Percentiles rank a stretch among this genome's conserved stretches.
phyloP scores from a whole-genome alignment of 441 rosid genomes.

The Populus trichocarpa region DNA sequence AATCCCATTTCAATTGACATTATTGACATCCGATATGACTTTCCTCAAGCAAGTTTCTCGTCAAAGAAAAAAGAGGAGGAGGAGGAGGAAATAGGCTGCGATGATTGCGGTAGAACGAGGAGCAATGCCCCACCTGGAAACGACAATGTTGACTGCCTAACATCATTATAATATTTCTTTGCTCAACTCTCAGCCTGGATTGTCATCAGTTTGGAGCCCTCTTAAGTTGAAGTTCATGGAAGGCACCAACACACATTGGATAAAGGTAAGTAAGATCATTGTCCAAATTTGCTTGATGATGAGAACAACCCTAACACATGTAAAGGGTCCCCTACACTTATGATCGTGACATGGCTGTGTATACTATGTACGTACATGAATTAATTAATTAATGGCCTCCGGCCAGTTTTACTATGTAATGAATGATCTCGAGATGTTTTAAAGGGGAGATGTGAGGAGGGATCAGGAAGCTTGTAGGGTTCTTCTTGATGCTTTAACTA shows the following conservation, averaged over 20 bases:
- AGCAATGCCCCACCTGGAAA: constrained; percentile 10
- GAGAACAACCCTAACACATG: neutral
- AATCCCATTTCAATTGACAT: too few species aligned
- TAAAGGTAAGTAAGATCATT: neutral
- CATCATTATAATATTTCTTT: neutral
- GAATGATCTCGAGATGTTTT: too few species aligned
- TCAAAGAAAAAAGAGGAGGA: neutral
- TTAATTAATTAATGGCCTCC: too few species aligned
- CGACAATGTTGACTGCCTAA: constrained; percentile 16
- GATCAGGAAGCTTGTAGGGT: too few species aligned
- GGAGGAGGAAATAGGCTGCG: constrained; percentile 20
- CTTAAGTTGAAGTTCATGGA: neutral
- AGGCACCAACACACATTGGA: neutral
- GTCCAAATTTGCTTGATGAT: too few species aligned
- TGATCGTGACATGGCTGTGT: neutral
- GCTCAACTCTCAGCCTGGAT: neutral
- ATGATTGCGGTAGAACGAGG: constrained; percentile 23
- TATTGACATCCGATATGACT: too few species aligned
- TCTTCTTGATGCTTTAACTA: too few species aligned
- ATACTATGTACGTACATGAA: too few species aligned
- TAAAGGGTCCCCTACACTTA: neutral
- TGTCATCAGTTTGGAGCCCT: neutral
- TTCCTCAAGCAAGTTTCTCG: too few species aligned
- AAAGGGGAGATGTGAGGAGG: too few species aligned
- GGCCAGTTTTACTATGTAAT: too few species aligned